phyloP scores from a whole-genome alignment of 2,329 filamentous ascomycete species.

The Fusarium denticulatum region DNA sequence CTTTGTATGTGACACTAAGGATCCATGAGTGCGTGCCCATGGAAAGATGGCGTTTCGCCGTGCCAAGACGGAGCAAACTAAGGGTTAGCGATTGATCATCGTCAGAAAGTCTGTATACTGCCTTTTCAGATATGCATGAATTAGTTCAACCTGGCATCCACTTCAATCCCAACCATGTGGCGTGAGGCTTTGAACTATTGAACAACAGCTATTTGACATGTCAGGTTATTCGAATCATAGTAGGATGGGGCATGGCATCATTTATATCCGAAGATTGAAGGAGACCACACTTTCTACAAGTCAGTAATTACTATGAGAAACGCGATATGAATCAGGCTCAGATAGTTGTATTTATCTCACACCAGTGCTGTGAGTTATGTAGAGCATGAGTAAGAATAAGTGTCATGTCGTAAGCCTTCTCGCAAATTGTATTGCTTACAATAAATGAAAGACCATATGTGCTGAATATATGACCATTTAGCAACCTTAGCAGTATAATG shows the following conservation, averaged over 20 bases:
- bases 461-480: background rate
- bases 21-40: background rate
- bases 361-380: background rate
- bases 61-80: background rate
- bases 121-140: background rate
- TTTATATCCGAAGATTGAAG: background rate
- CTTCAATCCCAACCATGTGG: background rate
- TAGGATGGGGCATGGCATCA: background rate
- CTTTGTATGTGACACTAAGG: background rate
- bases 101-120: background rate
- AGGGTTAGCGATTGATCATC: background rate
- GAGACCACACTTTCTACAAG: background rate
- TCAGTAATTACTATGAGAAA: background rate
- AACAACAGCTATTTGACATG: background rate
- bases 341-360: background rate
- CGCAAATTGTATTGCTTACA: background rate
- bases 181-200: background rate
- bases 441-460: background rate
- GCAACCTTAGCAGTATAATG: background rate
- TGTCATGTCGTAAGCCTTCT: background rate
- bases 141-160: background rate
- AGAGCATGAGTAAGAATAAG: background rate
- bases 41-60: background rate
- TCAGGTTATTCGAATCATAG: background rate
- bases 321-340: too few relatives aligned